Percentiles rank a stretch among this genome's conserved stretches.
phyloP scores from a whole-genome alignment of 495 filamentous ascomycete genomes.

The Chaetomidium leptoderma region DNA sequence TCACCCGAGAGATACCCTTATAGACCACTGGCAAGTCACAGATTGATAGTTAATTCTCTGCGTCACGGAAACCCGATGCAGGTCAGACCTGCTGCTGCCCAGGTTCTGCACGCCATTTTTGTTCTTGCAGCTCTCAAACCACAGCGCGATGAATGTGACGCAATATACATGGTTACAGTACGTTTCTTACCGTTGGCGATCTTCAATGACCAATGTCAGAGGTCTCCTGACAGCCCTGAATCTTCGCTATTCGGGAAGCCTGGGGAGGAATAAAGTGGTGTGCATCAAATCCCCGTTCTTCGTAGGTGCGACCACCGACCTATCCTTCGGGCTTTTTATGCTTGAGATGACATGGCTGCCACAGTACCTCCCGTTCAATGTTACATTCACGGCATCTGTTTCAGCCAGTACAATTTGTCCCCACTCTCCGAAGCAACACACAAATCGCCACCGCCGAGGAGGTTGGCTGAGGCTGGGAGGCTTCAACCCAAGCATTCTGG shows the following conservation, averaged over 20 bases:
- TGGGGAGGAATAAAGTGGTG: too few relatives aligned
- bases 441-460: background rate
- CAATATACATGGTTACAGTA: background rate
- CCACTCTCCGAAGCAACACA: background rate
- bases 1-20: background rate
- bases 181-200: too few relatives aligned
- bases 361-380: background rate
- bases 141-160: background rate
- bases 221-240: too few relatives aligned
- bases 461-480: too few relatives aligned
- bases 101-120: slow-evolving; percentile 19
- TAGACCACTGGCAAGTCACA: slow-evolving; percentile 6
- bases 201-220: too few relatives aligned
- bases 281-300: background rate
- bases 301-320: background rate
- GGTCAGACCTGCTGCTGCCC: slow-evolving; percentile 16
- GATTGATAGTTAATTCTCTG: slow-evolving; percentile 10
- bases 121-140: background rate
- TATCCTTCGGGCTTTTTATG: slow-evolving; percentile 3
- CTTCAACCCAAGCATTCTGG: background rate
- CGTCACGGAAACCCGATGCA: slow-evolving; percentile 14
- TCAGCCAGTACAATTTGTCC: background rate
- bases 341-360: background rate
- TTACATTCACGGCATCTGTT: slow-evolving; percentile 1
- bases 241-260: too few relatives aligned